Evolutionary conservation across 768 basidiomycete genomes (phyloP), one percentile per base, ranked within the genome.

Genomic region (Agaricus blazei): DNA sequence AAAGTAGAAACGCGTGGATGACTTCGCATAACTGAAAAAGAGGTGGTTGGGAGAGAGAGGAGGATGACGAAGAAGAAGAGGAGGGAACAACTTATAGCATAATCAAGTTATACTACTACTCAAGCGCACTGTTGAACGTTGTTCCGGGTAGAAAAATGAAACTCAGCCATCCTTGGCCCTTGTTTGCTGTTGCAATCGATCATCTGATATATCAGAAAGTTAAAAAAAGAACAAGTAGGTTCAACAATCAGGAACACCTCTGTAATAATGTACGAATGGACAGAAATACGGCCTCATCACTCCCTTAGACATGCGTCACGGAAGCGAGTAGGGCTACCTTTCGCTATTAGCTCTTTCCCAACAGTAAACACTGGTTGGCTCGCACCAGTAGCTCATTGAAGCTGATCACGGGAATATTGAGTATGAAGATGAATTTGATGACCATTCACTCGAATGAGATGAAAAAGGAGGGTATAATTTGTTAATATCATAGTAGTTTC

Each of bases 381-480:
- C 28, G 79, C 79, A 49, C 19, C 19, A 19, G 19, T 19, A 19
- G 19, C 19, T 84, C 84, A 9, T 76, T 70, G 0, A 79, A 61
- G 3, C 83, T 81, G 58, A 98, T 77, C 26, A 77, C 68, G 5
- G 90, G 82, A 54, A 91, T 46, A 98, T 79, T 1, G 88, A 82
- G 67, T 93, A 88, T 3, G 82, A 83, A 23, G 82, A 80, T 1
- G 88, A 78, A 69, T 95, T 88, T 60, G 97, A 76, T 9, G 87
- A 75, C 90, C 93, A 97, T 63, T 85, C 81, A 29, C 88, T 89
- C 4, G 82, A 74, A 61, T 87, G 81, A 0, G 88, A 84, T 2
- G 88, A 78, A 41, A 94, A 87, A 9, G 85, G 87, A 1, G 93
- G 94, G 70, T 92, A 93, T 11, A 90, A 88, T 36, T 91, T 91